Base-by-base conservation (phyloP, 306 rosid genomes). In the Malus orientalis region DNA sequence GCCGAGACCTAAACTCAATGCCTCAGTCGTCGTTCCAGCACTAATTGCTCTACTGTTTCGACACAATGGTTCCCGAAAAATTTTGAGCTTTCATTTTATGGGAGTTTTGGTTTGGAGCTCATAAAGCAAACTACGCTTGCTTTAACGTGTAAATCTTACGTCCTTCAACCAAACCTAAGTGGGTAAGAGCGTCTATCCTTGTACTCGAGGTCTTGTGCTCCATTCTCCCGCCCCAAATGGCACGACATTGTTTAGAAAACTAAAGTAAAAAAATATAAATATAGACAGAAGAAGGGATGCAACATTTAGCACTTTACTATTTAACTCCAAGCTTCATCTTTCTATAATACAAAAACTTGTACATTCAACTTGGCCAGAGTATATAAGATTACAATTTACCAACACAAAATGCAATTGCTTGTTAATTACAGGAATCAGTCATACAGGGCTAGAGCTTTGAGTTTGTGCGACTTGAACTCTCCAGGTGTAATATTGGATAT, bases 401-500 rank as follows among this genome's bases (percentile, higher is more conserved):
- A 29, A 47, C 62, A 29, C n/a, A 75, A 61, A 40, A n/a, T 9
- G 49, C 27, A 13, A 55, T 64, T 49, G 58, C 25, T 33, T 29
- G 36, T 16, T 12, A 3, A 19, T 53, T 33, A 74, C 42, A 20
- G 16, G 71, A 76, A 25, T 54, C 69, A 65, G 55, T 90, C 88
- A 92, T 49, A 79, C 96, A 12, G 90, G 90, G 74, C 30, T 83
- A 23, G 90, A 23, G 79, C 81, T 73, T 9, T 73, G 71, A 61
- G 75, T 76, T 64, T 72, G 89, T 1, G 86, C 71, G 47, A 85
- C 90, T 67, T 83, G 90, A 76, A 90, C 78, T 71, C 96, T 87
- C 98, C 98, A 90, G 10, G 85, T 67, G 68, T 74, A 79, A 82
- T 77, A 92, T 30, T 88, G 91, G 76, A 90, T 83, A 74, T 85